A percentile compares a stretch with the other conserved stretches of the same genome.
Evolutionary conservation across 2,329 filamentous ascomycete genomes (phyloP).

Genomic region (Colletotrichum cordylinicola): DNA sequence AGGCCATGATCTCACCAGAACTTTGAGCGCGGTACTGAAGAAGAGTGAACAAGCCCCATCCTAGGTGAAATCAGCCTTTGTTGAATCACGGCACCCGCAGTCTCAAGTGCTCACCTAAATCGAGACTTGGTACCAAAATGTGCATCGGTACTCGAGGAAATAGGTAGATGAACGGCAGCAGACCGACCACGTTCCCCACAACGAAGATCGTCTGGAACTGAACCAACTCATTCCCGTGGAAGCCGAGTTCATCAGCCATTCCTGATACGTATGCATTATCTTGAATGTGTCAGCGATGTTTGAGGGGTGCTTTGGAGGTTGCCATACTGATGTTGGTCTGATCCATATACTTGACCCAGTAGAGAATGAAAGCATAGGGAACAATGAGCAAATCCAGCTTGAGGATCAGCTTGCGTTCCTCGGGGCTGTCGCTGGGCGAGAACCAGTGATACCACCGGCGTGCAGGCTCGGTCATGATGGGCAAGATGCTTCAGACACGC

Average conservation of each 20-base stretch:
- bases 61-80: not conserved
- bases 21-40: conserved; percentile 56
- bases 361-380: conserved; percentile 59
- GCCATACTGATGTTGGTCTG: conserved; percentile 56
- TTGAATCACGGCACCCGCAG: not conserved
- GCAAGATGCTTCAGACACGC: not conserved
- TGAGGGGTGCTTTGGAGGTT: not conserved
- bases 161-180: conserved; percentile 57
- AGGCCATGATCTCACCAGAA: conserved; percentile 50
- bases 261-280: conserved; percentile 11
- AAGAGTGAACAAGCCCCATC: conserved; percentile 63
- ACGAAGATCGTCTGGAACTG: conserved; percentile 21
- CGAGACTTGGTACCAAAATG: conserved; percentile 55
- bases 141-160: conserved; percentile 52
- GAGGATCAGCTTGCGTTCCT: conserved; percentile 56
- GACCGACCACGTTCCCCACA: conserved; percentile 53
- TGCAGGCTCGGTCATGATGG: not conserved
- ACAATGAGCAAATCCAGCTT: conserved; percentile 63
- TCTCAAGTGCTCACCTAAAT: conserved; percentile 35
- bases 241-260: conserved; percentile 8
- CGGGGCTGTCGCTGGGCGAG: conserved; percentile 50
- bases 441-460: conserved; percentile 46
- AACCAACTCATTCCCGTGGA: not conserved
- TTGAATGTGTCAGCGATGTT: not conserved
- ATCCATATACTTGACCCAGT: conserved; percentile 63